Evolutionary conservation across 2,329 filamentous ascomycete genomes (phyloP).

Genomic region (Fusarium vanettenii): DNA sequence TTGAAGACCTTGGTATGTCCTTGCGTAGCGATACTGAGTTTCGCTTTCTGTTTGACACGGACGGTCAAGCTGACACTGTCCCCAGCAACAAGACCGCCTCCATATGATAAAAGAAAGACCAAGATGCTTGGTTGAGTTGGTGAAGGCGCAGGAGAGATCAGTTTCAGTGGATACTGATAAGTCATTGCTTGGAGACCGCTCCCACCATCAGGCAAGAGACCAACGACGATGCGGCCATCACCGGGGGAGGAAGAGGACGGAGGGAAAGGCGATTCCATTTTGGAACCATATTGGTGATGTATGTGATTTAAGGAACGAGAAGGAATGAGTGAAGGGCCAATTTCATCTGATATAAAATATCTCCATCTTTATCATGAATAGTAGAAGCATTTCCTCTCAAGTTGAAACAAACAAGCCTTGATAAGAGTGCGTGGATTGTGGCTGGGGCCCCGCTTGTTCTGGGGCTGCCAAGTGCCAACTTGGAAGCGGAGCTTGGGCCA

Average conservation of each 20-base stretch:
- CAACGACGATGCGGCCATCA: conserved; percentile 80
- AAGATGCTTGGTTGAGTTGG: conserved; percentile 75
- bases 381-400: not conserved
- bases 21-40: conserved; percentile 75
- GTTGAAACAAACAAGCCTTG: not conserved
- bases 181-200: conserved; percentile 80
- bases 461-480: not conserved
- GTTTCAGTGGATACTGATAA: conserved; percentile 95
- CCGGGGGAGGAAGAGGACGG: conserved; percentile 79
- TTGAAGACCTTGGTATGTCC: conserved; percentile 98
- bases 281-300: conserved; percentile 35
- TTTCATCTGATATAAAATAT: conserved; percentile 6
- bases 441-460: conserved; percentile 27
- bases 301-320: not conserved
- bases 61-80: conserved; percentile 83
- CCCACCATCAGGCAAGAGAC: conserved; percentile 75
- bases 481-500: not conserved
- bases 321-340: not conserved
- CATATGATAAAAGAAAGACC: conserved; percentile 93
- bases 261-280: conserved; percentile 79
- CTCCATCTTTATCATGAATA: conserved; percentile 23
- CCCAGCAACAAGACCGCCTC: conserved; percentile 90
- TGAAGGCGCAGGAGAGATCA: conserved; percentile 82
- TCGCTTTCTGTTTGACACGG: conserved; percentile 71
- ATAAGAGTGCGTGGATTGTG: conserved; percentile 25